phyloP scores from a whole-genome alignment of 2,329 filamentous ascomycete genomes.

The Stenocarpella maydis region DNA sequence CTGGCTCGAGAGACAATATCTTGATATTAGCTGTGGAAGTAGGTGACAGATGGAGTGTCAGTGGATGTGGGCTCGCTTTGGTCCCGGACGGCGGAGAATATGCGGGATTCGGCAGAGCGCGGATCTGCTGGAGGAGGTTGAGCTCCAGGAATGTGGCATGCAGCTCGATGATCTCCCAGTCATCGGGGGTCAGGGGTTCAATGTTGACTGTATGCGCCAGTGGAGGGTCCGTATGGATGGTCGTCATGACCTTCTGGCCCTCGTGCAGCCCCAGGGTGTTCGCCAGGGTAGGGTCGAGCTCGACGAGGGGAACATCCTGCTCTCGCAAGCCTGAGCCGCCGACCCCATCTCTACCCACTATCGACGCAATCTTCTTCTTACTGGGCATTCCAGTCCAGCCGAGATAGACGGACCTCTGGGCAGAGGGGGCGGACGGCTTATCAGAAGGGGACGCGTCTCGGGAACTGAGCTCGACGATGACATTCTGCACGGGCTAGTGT shows the following conservation, averaged over 20 bases:
- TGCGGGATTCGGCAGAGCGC: constrained; percentile 87
- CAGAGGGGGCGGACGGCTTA: constrained; percentile 52
- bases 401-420: constrained; percentile 77
- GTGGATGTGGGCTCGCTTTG: constrained; percentile 71
- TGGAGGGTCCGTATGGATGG: constrained; percentile 88
- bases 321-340: constrained; percentile 68
- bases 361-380: constrained; percentile 78
- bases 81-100: constrained; percentile 62
- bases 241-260: constrained; percentile 77
- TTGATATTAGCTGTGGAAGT: constrained; percentile 94
- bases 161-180: constrained; percentile 99
- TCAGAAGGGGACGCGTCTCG: constrained; percentile 61
- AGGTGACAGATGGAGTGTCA: constrained; percentile 92
- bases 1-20: constrained; percentile 82
- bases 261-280: constrained; percentile 79
- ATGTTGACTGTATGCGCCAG: constrained; percentile 95
- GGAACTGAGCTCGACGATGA: constrained; percentile 90
- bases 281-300: constrained; percentile 88
- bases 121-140: constrained; percentile 91
- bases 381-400: constrained; percentile 99
- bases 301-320: constrained; percentile 79
- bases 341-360: constrained; percentile 79
- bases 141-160: constrained; percentile 95
- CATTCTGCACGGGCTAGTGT: constrained; percentile 86
- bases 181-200: constrained; percentile 91